Conservation (phyloP, 805 yeast species). For the Pichia rugopelliculosa region DNA sequence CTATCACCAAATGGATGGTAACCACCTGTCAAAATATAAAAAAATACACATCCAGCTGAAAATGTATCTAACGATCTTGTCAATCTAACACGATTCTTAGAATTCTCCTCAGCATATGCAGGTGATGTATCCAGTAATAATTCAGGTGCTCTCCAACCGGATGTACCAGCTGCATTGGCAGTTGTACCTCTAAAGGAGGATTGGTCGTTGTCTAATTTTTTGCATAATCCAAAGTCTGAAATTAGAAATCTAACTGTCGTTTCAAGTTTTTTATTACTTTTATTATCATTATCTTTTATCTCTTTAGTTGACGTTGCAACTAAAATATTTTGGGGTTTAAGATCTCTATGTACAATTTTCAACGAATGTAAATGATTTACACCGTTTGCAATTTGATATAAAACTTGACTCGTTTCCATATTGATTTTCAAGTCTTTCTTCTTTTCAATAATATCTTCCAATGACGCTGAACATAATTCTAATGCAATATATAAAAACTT, state of each 20-base stretch:
- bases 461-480: conserved; percentile 81
- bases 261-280: conserved; percentile 14
- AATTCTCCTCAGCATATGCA: conserved; percentile 13
- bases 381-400: conserved; percentile 78
- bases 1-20: conserved; percentile 93
- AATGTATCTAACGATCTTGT: conserved; percentile 91
- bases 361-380: conserved; percentile 79
- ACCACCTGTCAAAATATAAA: conserved; percentile 76
- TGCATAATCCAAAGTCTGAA: conserved; percentile 94
- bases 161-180: conserved; percentile 90
- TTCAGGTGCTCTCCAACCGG: conserved; percentile 99
- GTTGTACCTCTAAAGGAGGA: conserved; percentile 90
- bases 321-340: conserved; percentile 89
- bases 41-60: conserved; percentile 91
- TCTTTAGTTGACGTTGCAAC: conserved; percentile 61
- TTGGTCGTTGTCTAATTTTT: conserved; percentile 84
- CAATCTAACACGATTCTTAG: conserved; percentile 43
- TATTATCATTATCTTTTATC: conserved; percentile 14
- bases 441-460: conserved; percentile 72
- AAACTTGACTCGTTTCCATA: conserved; percentile 43
- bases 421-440: conserved; percentile 33
- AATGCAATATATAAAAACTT: conserved; percentile 87
- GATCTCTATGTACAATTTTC: conserved; percentile 89
- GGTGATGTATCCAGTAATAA: conserved; percentile 41
- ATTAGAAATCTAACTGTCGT: conserved; percentile 64